Evolutionary conservation across 352 stramenopile genomes (phyloP).

Genomic region (Pythium periplocum): DNA sequence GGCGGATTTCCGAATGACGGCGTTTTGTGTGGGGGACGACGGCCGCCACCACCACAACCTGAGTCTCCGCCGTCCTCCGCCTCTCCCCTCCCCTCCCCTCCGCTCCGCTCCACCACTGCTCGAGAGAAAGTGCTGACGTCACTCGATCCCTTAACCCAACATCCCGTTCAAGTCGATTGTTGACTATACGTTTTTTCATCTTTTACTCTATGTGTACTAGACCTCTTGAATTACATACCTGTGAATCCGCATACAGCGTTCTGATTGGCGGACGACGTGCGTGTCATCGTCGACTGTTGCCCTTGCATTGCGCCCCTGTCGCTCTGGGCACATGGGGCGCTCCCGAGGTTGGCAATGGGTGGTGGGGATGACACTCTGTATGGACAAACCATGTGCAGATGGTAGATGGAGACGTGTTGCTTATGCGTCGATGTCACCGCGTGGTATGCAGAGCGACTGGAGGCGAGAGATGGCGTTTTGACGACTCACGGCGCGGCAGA

Average conservation of each 20-base stretch:
- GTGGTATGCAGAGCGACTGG: no score
- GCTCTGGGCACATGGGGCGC: slow-evolving; percentile 3
- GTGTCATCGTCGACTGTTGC: slow-evolving; percentile 9
- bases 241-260: slow-evolving; percentile 1
- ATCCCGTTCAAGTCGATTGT: slow-evolving; percentile 11
- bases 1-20: slow-evolving; percentile 66
- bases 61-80: not conserved
- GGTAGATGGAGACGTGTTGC: no score
- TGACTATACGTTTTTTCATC: not conserved
- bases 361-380: no score
- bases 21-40: not conserved
- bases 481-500: no score
- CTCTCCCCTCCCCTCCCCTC: slow-evolving; percentile 3
- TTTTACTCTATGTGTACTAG: not conserved
- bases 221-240: slow-evolving; percentile 8
- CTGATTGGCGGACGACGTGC: slow-evolving; percentile 22
- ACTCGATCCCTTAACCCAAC: slow-evolving; percentile 1
- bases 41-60: not conserved
- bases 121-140: slow-evolving; percentile 22
- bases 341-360: no score
- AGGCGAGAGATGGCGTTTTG: no score
- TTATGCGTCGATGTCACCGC: no score
- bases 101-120: not conserved
- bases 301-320: slow-evolving; percentile 11
- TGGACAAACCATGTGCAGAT: no score